phyloP scores from a whole-genome alignment of 352 stramenopile species.

The Phytophthora macrochlamydospora region DNA sequence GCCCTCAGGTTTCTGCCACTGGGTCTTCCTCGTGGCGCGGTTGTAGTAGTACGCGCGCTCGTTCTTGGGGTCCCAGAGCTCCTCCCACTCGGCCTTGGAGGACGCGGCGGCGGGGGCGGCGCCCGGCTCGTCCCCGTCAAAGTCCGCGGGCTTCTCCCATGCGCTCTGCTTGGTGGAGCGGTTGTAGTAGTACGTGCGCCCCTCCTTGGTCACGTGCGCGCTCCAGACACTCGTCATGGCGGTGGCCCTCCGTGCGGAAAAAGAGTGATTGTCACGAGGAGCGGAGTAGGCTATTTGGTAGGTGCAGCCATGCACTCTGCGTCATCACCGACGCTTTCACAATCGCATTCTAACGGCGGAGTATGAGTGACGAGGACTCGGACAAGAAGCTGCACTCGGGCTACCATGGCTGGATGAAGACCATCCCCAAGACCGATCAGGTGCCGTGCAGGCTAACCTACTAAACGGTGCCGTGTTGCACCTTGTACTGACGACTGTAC shows the following conservation, averaged over 20 bases:
- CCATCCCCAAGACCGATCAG: constrained; percentile 80
- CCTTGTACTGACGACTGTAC: too few relatives aligned
- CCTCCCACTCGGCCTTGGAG: constrained; percentile 71
- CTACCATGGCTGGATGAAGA: constrained; percentile 91
- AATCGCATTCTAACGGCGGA: constrained; percentile 29
- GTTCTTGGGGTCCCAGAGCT: constrained; percentile 89
- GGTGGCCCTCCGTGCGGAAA: constrained; percentile 5
- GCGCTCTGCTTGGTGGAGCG: constrained; percentile 85
- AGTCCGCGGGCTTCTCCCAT: constrained; percentile 84
- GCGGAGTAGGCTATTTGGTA: background rate
- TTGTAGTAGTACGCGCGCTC: constrained; percentile 89
- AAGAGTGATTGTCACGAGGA: background rate
- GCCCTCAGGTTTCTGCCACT: constrained; percentile 78
- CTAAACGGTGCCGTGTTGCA: too few relatives aligned
- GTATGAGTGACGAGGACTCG: constrained; percentile 61
- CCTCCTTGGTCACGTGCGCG: constrained; percentile 87
- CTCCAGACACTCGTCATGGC: constrained; percentile 70
- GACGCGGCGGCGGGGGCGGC: constrained; percentile 1
- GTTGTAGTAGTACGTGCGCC: constrained; percentile 90
- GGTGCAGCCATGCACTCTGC: too few relatives aligned
- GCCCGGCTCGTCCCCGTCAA: constrained; percentile 54
- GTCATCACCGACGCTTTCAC: background rate
- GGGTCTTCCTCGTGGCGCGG: constrained; percentile 75
- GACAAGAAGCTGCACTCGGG: constrained; percentile 76
- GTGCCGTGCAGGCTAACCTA: constrained; percentile 18